These are phyloP conservation scores for Globisporangium canariense DNA, from an alignment of 352 stramenopile species.

Conservation along the genomic window DNA sequence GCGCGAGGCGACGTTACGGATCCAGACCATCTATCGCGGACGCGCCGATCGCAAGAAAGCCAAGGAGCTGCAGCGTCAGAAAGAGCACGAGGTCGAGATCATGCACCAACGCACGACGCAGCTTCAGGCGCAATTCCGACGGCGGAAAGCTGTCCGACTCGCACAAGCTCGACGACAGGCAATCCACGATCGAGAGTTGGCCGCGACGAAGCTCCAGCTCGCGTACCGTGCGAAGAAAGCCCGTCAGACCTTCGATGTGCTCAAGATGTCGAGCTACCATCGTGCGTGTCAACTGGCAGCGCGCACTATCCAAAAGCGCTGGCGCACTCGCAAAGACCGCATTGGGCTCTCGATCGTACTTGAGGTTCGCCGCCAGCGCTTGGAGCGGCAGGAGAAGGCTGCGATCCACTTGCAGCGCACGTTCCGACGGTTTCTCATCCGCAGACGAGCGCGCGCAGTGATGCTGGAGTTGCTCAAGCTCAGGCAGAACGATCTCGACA, in stretches of 20 bases:
- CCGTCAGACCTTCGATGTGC: constrained; percentile 36
- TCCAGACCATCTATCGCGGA: constrained; percentile 60
- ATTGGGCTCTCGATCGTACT: constrained; percentile 35
- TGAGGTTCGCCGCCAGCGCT: constrained; percentile 31
- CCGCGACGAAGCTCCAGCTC: constrained; percentile 57
- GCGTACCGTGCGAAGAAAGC: constrained; percentile 48
- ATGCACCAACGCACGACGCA: constrained; percentile 35
- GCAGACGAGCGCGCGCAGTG: constrained; percentile 35
- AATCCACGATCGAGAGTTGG: constrained; percentile 31
- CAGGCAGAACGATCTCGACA: constrained; percentile 44
- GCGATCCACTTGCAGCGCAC: constrained; percentile 43
- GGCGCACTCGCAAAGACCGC: constrained; percentile 41
- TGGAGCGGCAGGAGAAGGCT: constrained; percentile 30
- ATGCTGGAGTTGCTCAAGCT: constrained; percentile 43
- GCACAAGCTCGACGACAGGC: constrained; percentile 25
- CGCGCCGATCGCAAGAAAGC: constrained; percentile 43
- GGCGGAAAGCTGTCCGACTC: constrained; percentile 31
- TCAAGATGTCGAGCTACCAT: constrained; percentile 38
- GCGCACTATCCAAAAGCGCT: constrained; percentile 47
- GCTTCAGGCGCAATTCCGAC: constrained; percentile 56
- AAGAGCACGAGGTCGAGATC: constrained; percentile 29
- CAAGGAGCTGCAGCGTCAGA: constrained; percentile 27
- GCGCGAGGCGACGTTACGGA: constrained; percentile 37
- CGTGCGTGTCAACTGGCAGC: constrained; percentile 35
- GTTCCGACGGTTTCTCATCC: constrained; percentile 42